phyloP scores from a whole-genome alignment of 176 grass and related monocot genomes.

The Oryza coarctata region DNA sequence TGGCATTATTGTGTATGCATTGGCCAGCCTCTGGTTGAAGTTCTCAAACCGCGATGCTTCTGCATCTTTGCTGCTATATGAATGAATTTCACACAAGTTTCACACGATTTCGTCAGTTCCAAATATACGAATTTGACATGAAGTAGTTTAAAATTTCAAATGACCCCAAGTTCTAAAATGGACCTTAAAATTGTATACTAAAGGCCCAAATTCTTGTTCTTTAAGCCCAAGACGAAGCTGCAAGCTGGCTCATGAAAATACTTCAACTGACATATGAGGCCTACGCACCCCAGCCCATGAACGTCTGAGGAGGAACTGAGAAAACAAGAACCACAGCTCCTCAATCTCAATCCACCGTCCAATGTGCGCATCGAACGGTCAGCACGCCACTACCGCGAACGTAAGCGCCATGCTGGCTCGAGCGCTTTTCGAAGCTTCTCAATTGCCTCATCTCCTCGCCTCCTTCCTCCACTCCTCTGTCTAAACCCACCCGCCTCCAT shows the following conservation, averaged over 20 bases:
- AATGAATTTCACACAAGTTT: not conserved
- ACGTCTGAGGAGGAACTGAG: too few species aligned
- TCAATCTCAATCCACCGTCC: not conserved
- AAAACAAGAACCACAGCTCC: too few species aligned
- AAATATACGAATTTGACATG: not conserved
- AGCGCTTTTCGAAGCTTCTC: conserved; percentile 22
- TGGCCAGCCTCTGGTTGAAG: not conserved
- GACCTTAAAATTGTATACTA: too few species aligned
- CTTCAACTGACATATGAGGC: not conserved
- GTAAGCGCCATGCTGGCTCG: not conserved
- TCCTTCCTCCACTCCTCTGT: too few species aligned
- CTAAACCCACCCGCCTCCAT: not conserved
- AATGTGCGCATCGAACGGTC: not conserved
- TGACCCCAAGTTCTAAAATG: not conserved
- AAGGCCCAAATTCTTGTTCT: too few species aligned
- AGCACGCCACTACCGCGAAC: too few species aligned
- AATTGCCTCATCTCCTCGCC: conserved; percentile 3
- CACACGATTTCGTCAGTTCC: not conserved
- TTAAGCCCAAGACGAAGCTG: too few species aligned
- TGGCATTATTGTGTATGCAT: not conserved
- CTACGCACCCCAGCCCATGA: not conserved
- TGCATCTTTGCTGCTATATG: too few species aligned
- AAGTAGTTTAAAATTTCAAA: not conserved
- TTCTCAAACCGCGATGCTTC: too few species aligned
- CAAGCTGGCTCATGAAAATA: too few species aligned